phyloP scores from a whole-genome alignment of 75 land plant species.

The Selaginella tamariscina region DNA sequence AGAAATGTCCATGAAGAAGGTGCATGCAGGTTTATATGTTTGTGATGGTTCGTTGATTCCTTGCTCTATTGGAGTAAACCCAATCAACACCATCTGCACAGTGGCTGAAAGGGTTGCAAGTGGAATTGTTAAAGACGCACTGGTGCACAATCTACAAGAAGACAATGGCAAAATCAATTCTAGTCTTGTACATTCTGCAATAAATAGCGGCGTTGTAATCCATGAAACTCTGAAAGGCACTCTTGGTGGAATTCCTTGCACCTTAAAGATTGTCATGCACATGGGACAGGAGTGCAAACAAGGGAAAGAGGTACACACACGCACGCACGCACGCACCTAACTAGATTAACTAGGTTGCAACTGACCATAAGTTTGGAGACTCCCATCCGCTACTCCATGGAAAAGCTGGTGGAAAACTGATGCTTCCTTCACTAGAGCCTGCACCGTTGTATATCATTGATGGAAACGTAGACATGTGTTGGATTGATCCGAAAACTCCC shows the following conservation, averaged over 20 bases:
- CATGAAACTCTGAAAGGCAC: conserved; percentile 31
- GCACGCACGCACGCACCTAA: too few relatives aligned
- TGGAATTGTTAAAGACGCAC: conserved; percentile 26
- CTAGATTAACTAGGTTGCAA: too few relatives aligned
- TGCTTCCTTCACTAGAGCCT: conserved; percentile 18
- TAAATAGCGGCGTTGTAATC: not conserved
- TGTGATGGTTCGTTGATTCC: conserved; percentile 58
- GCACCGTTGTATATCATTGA: conserved; percentile 30
- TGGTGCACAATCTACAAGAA: not conserved
- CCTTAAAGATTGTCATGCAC: conserved; percentile 21
- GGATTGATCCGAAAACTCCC: conserved; percentile 26
- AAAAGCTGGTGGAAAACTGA: conserved; percentile 31
- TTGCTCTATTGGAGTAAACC: conserved; percentile 41
- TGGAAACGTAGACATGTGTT: conserved; percentile 36
- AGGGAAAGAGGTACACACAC: too few relatives aligned
- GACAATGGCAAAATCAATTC: not conserved
- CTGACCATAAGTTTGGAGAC: not conserved
- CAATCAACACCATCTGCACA: conserved; percentile 30
- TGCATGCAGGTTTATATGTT: conserved; percentile 41
- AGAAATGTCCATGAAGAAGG: not conserved
- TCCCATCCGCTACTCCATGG: conserved; percentile 27
- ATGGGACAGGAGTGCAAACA: conserved; percentile 19
- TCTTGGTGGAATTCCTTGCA: conserved; percentile 37
- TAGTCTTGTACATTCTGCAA: too few relatives aligned
- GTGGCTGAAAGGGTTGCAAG: conserved; percentile 35